Evolutionary conservation across 2,329 filamentous ascomycete species (phyloP), one percentile per base, ranked within the genome.

Genomic region (Claviceps sp.): DNA sequence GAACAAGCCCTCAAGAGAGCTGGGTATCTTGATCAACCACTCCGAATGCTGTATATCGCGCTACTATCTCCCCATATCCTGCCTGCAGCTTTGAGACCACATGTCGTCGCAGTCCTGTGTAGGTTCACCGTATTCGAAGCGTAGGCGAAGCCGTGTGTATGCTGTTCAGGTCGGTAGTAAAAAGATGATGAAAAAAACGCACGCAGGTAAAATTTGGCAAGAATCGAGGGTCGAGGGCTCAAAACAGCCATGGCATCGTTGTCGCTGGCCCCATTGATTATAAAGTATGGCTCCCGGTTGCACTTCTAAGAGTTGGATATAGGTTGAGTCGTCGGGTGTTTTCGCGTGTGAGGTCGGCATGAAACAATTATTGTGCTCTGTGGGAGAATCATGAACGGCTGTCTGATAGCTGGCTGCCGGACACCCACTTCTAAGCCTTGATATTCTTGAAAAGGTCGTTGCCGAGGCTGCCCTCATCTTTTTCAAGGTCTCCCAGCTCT

Each of bases 401-500:
- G 24, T 9, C 18, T 20, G 6, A 30, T 24, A 13, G 30, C 50
- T 47, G 18, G 9, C 9, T 14, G 24, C 7, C 18, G 11, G 16
- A 22, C 22, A 13, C 20, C 20, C 6, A 49, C 7, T 34, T 30
- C n/a, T 45, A 38, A 67, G 70, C 79, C 61, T 78, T 78, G 62
- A 82, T 81, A 56, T 75, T 71, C 61, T 79, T 79, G 64, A 82
- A 81, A 37, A 82, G 65, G 55, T 81, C 76, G 54, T 67, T 64
- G 49, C 76, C 76, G 37, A 77, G 65, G 52, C 66, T 67, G 44
- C 67, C 70, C 6, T 71, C 69, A 43, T 77, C 70, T 52, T 73
- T 71, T 58, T 78, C 71, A 52, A 80, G 67, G 48, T 74, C 70
- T 59, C 65, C 70, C 48, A 81, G 67, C 61, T 81, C 78, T 20